These are phyloP conservation scores for Marasmius tenuissimus DNA, from an alignment of 1,284 basidiomycete genomes.

Conservation along the genomic window DNA sequence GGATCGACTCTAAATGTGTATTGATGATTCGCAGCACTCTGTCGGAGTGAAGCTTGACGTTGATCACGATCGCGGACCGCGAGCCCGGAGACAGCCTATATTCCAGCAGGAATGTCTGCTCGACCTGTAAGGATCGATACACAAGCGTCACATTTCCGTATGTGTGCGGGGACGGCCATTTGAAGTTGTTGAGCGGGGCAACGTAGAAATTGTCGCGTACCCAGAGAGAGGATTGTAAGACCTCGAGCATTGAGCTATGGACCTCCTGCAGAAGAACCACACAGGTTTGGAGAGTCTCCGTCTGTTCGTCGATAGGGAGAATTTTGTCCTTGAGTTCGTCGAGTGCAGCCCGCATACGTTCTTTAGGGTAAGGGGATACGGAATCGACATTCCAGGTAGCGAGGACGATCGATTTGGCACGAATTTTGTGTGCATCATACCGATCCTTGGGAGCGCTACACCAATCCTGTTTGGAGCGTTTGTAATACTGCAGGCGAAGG, in stretches of 20 bases:
- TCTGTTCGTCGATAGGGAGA: conserved; percentile 26
- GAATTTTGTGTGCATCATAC: no score
- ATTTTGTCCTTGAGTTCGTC: conserved; percentile 52
- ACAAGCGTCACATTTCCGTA: conserved; percentile 71
- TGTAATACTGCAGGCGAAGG: no score
- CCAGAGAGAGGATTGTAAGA: conserved; percentile 57
- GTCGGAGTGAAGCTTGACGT: conserved; percentile 45
- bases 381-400: conserved; percentile 73
- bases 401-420: conserved; percentile 41
- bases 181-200: conserved; percentile 47
- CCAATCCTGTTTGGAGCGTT: no score
- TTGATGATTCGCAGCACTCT: conserved; percentile 57
- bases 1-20: conserved; percentile 68
- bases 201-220: conserved; percentile 57
- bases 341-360: conserved; percentile 49
- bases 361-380: conserved; percentile 29
- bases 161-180: conserved; percentile 46
- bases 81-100: conserved; percentile 22
- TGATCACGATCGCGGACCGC: conserved; percentile 57
- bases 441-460: no score
- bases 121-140: conserved; percentile 51
- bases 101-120: conserved; percentile 34
- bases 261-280: conserved; percentile 71
- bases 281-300: conserved; percentile 49
- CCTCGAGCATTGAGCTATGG: conserved; percentile 37